Evolutionary conservation across 495 filamentous ascomycete species (phyloP).

Genomic region (Cenococcum geophilum): DNA sequence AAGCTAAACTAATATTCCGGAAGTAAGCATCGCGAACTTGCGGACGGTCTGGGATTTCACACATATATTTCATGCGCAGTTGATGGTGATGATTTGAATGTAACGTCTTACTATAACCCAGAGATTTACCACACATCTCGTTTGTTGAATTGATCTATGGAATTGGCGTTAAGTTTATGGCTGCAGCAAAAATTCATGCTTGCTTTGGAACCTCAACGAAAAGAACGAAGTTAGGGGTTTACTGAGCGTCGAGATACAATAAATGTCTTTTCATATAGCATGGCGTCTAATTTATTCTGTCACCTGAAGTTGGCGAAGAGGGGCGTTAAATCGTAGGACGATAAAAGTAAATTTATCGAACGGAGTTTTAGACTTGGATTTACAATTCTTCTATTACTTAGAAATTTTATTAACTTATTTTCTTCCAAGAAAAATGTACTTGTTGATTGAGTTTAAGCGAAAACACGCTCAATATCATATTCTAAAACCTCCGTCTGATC

Average conservation of each 20-base stretch:
- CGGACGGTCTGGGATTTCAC: constrained; percentile 12
- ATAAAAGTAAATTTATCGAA: too few species aligned
- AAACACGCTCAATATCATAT: not conserved
- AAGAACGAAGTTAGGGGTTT: not conserved
- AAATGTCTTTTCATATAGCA: too few species aligned
- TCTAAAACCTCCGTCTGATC: not conserved
- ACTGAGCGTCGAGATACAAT: too few species aligned
- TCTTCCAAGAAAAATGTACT: too few species aligned
- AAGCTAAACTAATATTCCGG: not conserved
- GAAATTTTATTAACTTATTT: too few species aligned
- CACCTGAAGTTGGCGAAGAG: too few species aligned
- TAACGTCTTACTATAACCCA: constrained; percentile 10
- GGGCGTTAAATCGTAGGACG: too few species aligned
- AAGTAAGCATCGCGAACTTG: constrained; percentile 11
- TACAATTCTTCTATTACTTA: too few species aligned
- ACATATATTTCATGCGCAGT: constrained; percentile 12
- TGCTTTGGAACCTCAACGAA: not conserved
- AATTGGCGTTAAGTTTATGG: not conserved
- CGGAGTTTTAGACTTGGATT: too few species aligned
- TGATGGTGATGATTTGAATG: constrained; percentile 3
- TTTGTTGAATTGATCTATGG: not conserved
- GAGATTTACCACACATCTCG: constrained; percentile 8
- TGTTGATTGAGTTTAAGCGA: too few species aligned
- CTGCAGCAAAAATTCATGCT: not conserved
- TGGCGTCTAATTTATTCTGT: too few species aligned